Base-by-base conservation (phyloP, 108 stramenopile genomes). In the Fragilariopsis cylindrus region DNA sequence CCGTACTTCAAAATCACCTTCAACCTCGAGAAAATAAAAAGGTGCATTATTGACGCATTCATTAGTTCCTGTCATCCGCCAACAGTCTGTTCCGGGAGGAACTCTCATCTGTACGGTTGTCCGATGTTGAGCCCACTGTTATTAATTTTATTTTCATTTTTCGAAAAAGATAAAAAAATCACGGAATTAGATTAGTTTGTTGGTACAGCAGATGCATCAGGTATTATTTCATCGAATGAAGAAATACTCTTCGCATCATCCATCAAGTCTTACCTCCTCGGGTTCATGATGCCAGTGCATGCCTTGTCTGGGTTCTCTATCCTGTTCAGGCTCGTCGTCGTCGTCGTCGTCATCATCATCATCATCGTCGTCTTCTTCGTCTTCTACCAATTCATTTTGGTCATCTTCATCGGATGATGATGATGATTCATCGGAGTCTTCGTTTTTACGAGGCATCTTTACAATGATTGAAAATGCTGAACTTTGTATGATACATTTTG, bases 1-100 rank as follows among this genome's bases (percentile, higher is more conserved):
- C 30, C 73, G 73, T 13, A 85, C 84, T 64, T 85, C 84, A 73
- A 85, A 85, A 65, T 85, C 84, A 3, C 84, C 84, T 30, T 70
- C 58, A 3, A 81, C 76, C 58, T 81, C 78, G 13, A 75, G 74
- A 57, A 62, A 85, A 50, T 81, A 81, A 60, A 85, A 85, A 44
- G 84, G 80, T 12, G 80, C 80, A 64, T 81, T 78, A 74, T 85
- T 80, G 11, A 73, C 57, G 21, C 81, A 75, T 11, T 55, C 68
- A 53, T 81, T 65, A 45, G 70, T 70, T 16, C 66, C 60, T 7
- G 84, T 85, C 55, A 78, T 85, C 11, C 84, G 72, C 84, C 84
- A 85, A 48, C 68, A 85, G 63, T 85, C 77, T 1, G 83, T 84
- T 13, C 72, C 71, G 15, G 69, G 54, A 68, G 79, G 76, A 48